Conservation (phyloP, 169 alveolate genomes). For the Plasmodium berghei region DNA sequence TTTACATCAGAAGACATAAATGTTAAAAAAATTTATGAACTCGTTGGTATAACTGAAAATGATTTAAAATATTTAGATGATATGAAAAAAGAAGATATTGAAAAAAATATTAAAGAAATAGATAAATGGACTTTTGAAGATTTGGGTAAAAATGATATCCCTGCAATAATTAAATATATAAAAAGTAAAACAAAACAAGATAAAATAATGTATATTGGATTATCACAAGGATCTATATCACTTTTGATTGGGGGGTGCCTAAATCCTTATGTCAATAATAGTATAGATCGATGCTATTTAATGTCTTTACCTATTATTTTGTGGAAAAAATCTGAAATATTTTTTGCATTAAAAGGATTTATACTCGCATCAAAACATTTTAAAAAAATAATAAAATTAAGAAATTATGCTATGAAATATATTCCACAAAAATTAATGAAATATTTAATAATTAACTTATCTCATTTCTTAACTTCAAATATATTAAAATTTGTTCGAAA, state of each 20-base stretch:
- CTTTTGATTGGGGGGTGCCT: constrained; percentile 20
- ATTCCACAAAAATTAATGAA: constrained; percentile 9
- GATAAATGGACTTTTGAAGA: constrained; percentile 50
- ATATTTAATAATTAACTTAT: neutral
- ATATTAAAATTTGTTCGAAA: constrained; percentile 12
- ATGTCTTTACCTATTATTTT: constrained; percentile 38
- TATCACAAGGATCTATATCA: constrained; percentile 59
- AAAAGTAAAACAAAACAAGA: constrained; percentile 34
- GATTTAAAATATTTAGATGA: neutral
- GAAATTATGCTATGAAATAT: neutral
- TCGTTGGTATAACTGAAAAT: neutral
- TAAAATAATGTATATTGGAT: constrained; percentile 47
- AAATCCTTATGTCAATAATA: constrained; percentile 21
- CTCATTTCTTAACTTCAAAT: constrained; percentile 15
- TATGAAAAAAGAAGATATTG: neutral
- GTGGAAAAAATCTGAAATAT: neutral
- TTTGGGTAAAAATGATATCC: constrained; percentile 53
- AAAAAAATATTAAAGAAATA: neutral
- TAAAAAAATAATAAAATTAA: neutral
- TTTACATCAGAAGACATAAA: too few relatives aligned
- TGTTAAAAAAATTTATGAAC: neutral
- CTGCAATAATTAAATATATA: constrained; percentile 48
- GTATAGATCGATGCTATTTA: constrained; percentile 33
- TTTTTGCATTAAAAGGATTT: constrained; percentile 1
- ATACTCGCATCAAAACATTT: neutral